These are phyloP conservation scores for Magnaporthiopsis rhizophila DNA, from an alignment of 2,329 filamentous ascomycete species.

Conservation along the genomic window DNA sequence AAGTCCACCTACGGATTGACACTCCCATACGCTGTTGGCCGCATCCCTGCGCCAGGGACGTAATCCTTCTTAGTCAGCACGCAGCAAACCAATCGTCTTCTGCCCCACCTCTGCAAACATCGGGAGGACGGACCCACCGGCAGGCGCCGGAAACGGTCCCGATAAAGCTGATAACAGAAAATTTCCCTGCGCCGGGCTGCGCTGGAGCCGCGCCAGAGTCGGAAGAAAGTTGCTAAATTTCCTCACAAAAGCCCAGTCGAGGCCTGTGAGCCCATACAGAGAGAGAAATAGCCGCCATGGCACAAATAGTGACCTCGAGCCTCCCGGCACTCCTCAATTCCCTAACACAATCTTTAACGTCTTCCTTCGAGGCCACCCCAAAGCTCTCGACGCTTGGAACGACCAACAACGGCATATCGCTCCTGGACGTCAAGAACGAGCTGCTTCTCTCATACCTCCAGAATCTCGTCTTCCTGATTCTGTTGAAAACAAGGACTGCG, in stretches of 20 bases:
- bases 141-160: background rate
- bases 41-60: background rate
- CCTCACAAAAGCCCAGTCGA: background rate
- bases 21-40: background rate
- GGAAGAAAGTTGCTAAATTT: background rate
- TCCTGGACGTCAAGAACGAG: constrained; percentile 94
- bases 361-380: constrained; percentile 60
- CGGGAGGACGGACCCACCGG: background rate
- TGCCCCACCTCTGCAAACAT: background rate
- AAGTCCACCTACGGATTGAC: background rate
- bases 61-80: background rate
- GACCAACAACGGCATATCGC: constrained; percentile 81
- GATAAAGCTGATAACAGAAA: background rate
- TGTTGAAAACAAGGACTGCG: constrained; percentile 66
- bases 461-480: constrained; percentile 80
- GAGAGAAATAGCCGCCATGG: background rate
- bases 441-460: constrained; percentile 94
- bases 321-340: constrained; percentile 43
- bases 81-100: background rate
- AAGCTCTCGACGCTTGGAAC: constrained; percentile 56
- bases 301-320: constrained; percentile 21
- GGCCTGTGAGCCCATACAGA: background rate
- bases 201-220: background rate
- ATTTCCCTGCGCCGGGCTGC: background rate
- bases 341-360: constrained; percentile 49